phyloP scores from a whole-genome alignment of 768 basidiomycete genomes.

The Tylopilus intermedius region DNA sequence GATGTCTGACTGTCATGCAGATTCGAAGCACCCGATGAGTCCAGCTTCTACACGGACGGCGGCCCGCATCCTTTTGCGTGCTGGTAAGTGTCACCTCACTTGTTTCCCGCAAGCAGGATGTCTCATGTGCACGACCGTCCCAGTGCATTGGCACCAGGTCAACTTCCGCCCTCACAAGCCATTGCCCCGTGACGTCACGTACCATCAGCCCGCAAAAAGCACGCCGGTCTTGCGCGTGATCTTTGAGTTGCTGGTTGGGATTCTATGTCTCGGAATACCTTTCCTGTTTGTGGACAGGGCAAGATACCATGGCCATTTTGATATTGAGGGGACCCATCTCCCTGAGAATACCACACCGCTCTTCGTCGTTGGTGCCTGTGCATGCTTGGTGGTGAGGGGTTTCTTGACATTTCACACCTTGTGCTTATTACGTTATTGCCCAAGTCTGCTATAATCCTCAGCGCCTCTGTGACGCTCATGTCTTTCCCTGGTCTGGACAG shows the following conservation, averaged over 20 bases:
- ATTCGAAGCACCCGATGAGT: conserved; percentile 20
- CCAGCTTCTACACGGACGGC: conserved; percentile 59
- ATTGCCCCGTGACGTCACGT: conserved; percentile 49
- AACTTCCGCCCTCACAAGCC: conserved; percentile 67
- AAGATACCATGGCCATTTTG: conserved; percentile 41
- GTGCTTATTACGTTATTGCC: conserved; percentile 1
- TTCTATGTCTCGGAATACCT: conserved; percentile 73
- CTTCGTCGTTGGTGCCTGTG: conserved; percentile 61
- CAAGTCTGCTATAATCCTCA: conserved; percentile 76
- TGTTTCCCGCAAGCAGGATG: too few species aligned
- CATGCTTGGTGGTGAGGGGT: conserved; percentile 55
- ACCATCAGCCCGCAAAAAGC: conserved; percentile 25
- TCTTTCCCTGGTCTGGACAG: conserved; percentile 70
- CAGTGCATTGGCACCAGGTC: conserved; percentile 64
- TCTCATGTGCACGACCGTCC: conserved; percentile 3
- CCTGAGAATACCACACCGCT: conserved; percentile 47
- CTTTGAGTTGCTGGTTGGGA: conserved; percentile 54
- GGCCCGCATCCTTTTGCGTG: conserved; percentile 62
- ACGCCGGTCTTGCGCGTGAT: conserved; percentile 45
- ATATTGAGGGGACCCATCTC: conserved; percentile 54
- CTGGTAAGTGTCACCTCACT: conserved; percentile 43
- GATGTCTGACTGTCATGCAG: conserved; percentile 8
- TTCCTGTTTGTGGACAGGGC: conserved; percentile 64
- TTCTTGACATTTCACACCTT: not conserved
- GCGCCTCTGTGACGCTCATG: conserved; percentile 78